A percentile compares a stretch with the other conserved stretches of the same genome.
These are phyloP conservation scores for Cladosporium sp. DNA, from an alignment of 2,329 filamentous ascomycete species.

Conservation along the genomic window DNA sequence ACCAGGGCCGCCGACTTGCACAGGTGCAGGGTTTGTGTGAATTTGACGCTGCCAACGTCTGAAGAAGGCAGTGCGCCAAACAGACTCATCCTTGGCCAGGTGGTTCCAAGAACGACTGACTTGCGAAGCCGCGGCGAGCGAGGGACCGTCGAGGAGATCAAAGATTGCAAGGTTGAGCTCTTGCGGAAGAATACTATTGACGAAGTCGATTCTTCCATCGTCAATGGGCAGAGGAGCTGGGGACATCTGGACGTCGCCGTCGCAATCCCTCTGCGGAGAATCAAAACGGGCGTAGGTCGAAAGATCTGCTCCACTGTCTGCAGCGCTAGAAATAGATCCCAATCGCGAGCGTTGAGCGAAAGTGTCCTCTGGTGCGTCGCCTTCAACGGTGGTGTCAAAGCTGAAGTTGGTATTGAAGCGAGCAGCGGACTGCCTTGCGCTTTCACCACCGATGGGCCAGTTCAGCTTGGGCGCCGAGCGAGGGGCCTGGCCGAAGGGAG, in stretches of 20 bases:
- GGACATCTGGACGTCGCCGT: constrained; percentile 27
- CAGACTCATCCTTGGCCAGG: constrained; percentile 50
- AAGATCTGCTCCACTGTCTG: constrained; percentile 33
- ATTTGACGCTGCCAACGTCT: constrained; percentile 45
- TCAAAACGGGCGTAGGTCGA: constrained; percentile 21
- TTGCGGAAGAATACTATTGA: constrained; percentile 40
- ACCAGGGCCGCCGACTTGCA: constrained; percentile 46
- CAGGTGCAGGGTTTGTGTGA: constrained; percentile 39
- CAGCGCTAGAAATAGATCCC: constrained; percentile 28
- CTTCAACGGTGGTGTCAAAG: constrained; percentile 3
- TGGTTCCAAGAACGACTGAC: constrained; percentile 54
- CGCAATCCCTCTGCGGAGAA: constrained; percentile 22
- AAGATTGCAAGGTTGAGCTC: constrained; percentile 56
- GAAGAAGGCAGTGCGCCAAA: constrained; percentile 59
- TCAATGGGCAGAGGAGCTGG: neutral
- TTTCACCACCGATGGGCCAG: constrained; percentile 25
- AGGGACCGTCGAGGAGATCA: constrained; percentile 52
- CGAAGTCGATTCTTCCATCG: constrained; percentile 8
- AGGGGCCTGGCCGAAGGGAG: constrained; percentile 14
- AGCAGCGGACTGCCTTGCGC: constrained; percentile 27
- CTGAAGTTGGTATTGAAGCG: constrained; percentile 16
- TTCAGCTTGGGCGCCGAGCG: constrained; percentile 15
- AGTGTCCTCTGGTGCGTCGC: constrained; percentile 16
- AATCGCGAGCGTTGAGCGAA: constrained; percentile 20
- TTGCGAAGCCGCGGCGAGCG: constrained; percentile 49